These are phyloP conservation scores for Penicillium sp. DNA, from an alignment of 2,329 filamentous ascomycete species.

Conservation along the genomic window DNA sequence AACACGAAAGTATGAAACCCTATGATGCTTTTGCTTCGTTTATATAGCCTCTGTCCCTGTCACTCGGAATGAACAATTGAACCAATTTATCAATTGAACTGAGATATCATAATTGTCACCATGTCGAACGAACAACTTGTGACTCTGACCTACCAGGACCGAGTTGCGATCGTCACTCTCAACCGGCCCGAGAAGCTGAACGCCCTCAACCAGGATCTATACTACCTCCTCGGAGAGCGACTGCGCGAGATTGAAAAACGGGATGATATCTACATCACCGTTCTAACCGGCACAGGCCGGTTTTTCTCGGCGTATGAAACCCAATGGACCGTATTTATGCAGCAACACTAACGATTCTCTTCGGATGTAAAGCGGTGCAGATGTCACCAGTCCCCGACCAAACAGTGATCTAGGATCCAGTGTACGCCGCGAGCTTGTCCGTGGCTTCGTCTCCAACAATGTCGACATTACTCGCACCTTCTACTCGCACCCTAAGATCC, in stretches of 20 bases:
- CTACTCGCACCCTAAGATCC: slow-evolving; percentile 88
- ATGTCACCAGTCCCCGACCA: slow-evolving; percentile 57
- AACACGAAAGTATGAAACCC: background rate
- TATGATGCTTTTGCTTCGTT: too few relatives aligned
- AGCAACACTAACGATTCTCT: background rate
- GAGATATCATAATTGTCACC: slow-evolving; percentile 1
- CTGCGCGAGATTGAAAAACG: slow-evolving; percentile 71
- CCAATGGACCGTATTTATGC: background rate
- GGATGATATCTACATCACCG: slow-evolving; percentile 76
- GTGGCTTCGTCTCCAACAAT: slow-evolving; percentile 74
- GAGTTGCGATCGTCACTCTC: slow-evolving; percentile 77
- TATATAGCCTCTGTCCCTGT: too few relatives aligned
- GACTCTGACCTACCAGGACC: slow-evolving; percentile 59
- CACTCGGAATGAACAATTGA: too few relatives aligned
- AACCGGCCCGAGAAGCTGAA: slow-evolving; percentile 83
- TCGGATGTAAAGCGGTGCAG: slow-evolving; percentile 60
- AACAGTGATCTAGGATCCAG: slow-evolving; percentile 39
- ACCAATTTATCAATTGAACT: too few relatives aligned
- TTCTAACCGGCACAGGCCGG: slow-evolving; percentile 72
- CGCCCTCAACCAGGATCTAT: slow-evolving; percentile 64
- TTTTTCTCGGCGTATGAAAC: slow-evolving; percentile 74
- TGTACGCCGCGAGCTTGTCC: slow-evolving; percentile 56
- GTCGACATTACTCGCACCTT: slow-evolving; percentile 85
- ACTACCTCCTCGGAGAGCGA: slow-evolving; percentile 68
- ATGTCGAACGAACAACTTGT: slow-evolving; percentile 45